A percentile compares a stretch with the other conserved stretches of the same genome.
Evolutionary conservation across 148 eudicot species (phyloP).

Genomic region (Pharnaceum exiguum): DNA sequence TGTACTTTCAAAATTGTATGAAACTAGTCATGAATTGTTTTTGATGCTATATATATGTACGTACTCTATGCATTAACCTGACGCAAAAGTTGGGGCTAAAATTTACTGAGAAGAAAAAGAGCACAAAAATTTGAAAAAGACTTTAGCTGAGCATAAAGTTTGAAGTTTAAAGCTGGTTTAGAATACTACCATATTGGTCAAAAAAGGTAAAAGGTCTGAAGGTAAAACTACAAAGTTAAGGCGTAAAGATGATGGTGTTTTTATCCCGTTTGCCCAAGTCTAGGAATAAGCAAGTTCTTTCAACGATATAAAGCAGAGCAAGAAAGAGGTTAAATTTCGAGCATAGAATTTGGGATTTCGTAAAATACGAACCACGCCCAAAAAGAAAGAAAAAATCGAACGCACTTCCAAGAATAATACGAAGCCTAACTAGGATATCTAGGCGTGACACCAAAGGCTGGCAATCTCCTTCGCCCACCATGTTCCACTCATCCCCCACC

Average conservation of each 20-base stretch:
- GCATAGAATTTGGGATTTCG: slow-evolving; percentile 24
- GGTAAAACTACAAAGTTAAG: slow-evolving; percentile 23
- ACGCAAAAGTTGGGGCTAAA: too few species aligned
- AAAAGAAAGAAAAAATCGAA: slow-evolving; percentile 14
- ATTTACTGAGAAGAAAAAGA: neutral
- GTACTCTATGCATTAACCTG: too few species aligned
- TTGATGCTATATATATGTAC: too few species aligned
- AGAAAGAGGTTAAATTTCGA: slow-evolving; percentile 20
- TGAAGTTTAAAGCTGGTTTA: slow-evolving; percentile 5
- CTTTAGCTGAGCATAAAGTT: too few species aligned
- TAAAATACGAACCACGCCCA: slow-evolving; percentile 16
- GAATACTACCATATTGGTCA: slow-evolving; percentile 15
- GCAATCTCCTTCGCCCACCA: slow-evolving; percentile 19
- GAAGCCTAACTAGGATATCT: slow-evolving; percentile 21
- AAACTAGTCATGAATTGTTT: too few species aligned
- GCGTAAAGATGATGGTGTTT: slow-evolving; percentile 13
- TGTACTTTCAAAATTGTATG: too few species aligned
- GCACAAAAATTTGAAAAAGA: neutral
- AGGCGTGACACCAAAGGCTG: slow-evolving; percentile 53
- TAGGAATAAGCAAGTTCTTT: slow-evolving; percentile 13
- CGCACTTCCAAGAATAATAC: slow-evolving; percentile 18
- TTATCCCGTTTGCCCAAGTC: slow-evolving; percentile 8
- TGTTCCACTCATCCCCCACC: slow-evolving; percentile 19
- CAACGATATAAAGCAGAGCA: slow-evolving; percentile 10
- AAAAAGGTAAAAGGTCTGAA: slow-evolving; percentile 16